Evolutionary conservation across 352 stramenopile genomes (phyloP).

Genomic region (Globisporangium sylvaticum): DNA sequence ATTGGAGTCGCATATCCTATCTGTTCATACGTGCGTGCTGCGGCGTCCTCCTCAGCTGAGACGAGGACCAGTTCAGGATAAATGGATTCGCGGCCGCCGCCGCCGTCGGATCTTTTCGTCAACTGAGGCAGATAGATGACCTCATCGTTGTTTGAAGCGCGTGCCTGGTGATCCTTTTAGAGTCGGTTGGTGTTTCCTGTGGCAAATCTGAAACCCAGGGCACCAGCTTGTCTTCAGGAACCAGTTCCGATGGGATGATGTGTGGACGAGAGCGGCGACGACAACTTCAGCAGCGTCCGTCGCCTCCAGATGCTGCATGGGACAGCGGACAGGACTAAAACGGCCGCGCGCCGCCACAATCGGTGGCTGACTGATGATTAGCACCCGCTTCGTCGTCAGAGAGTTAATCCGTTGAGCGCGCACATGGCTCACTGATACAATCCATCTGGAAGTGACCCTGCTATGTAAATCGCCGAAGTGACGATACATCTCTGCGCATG

Average conservation of each 20-base stretch:
- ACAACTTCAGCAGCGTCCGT: neutral
- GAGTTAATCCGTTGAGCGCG: no score
- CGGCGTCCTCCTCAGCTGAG: no score
- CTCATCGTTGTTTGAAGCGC: neutral
- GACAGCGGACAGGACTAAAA: neutral
- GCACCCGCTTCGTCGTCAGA: no score
- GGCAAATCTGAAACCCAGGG: neutral
- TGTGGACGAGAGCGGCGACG: neutral
- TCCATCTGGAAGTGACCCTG: neutral
- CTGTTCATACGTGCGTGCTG: no score
- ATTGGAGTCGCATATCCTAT: neutral
- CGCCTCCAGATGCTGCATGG: neutral
- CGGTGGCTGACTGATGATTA: neutral
- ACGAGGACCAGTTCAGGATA: neutral
- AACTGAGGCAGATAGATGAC: neutral
- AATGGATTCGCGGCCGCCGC: neutral
- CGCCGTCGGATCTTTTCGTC: neutral
- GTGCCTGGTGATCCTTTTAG: neutral
- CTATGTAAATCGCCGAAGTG: no score
- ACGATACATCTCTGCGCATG: no score
- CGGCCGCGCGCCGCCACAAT: neutral
- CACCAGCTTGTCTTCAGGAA: neutral
- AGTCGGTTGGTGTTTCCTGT: neutral
- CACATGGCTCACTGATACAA: neutral
- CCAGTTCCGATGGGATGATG: neutral